These are phyloP conservation scores for Kodamaea nitidulidarum DNA, from an alignment of 805 yeast genomes.

Conservation along the genomic window DNA sequence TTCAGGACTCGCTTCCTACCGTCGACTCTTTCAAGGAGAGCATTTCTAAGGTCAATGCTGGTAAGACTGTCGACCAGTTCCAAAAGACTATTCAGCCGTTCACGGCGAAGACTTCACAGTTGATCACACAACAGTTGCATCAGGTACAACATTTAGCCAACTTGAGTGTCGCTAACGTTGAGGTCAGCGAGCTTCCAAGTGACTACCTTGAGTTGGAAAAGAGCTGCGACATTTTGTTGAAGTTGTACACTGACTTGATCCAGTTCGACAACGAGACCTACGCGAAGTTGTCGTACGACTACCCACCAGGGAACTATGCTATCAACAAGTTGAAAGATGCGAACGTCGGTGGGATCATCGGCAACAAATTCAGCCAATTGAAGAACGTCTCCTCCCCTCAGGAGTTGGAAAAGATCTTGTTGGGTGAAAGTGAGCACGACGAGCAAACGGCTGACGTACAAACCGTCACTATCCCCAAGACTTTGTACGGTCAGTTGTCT, in stretches of 20 bases:
- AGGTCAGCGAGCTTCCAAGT: conserved; percentile 68
- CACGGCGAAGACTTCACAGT: conserved; percentile 55
- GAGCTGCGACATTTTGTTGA: conserved; percentile 60
- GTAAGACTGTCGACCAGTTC: conserved; percentile 44
- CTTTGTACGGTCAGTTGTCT: conserved; percentile 68
- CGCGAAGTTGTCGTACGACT: conserved; percentile 73
- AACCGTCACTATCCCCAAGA: conserved; percentile 53
- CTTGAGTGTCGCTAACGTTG: conserved; percentile 39
- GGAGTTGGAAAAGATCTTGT: conserved; percentile 58
- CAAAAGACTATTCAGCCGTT: conserved; percentile 47
- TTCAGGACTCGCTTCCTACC: conserved; percentile 40
- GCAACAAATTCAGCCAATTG: conserved; percentile 54
- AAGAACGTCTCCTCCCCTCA: conserved; percentile 62
- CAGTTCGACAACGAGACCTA: conserved; percentile 49
- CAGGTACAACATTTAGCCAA: conserved; percentile 38
- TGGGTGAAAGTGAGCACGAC: conserved; percentile 24
- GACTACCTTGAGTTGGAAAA: conserved; percentile 67
- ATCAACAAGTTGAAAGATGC: conserved; percentile 58
- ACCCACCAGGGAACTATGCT: conserved; percentile 60
- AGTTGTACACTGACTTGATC: conserved; percentile 50
- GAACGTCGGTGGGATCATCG: conserved; percentile 54
- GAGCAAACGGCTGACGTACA: conserved; percentile 24
- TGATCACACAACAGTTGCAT: conserved; percentile 60
- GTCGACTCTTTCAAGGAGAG: conserved; percentile 37
- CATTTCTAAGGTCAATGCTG: conserved; percentile 32